These are phyloP conservation scores for Neofusicoccum laricinum DNA, from an alignment of 2,329 filamentous ascomycete genomes.

Conservation along the genomic window DNA sequence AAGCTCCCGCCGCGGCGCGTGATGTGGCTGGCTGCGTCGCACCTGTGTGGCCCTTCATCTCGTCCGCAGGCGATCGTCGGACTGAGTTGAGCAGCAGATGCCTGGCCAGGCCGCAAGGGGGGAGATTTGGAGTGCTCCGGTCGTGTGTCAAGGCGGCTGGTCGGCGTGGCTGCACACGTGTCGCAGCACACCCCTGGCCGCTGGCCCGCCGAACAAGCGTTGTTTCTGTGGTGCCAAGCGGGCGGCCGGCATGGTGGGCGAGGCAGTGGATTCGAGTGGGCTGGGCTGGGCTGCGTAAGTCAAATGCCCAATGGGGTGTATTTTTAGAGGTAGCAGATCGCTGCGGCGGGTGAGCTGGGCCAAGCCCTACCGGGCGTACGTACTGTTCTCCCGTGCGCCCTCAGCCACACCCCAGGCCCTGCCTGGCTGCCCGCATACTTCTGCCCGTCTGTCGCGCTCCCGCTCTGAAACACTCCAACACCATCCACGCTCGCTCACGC, in stretches of 20 bases:
- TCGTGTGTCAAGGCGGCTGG: neutral
- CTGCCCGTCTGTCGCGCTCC: neutral
- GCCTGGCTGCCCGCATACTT: neutral
- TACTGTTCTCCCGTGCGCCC: neutral
- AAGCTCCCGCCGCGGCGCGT: neutral
- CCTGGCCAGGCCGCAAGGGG: neutral
- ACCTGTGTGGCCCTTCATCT: neutral
- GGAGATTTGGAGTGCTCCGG: neutral
- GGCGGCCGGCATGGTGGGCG: neutral
- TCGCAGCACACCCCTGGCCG: constrained; percentile 1
- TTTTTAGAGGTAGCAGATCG: neutral
- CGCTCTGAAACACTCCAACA: constrained; percentile 4
- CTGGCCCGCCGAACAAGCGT: neutral
- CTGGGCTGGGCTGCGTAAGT: constrained; percentile 9
- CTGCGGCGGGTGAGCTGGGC: neutral
- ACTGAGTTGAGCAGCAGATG: neutral
- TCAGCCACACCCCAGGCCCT: constrained; percentile 6
- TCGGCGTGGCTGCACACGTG: constrained; percentile 11
- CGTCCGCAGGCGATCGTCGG: neutral
- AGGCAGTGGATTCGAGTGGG: constrained; percentile 1
- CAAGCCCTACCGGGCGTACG: neutral
- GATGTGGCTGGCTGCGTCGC: neutral
- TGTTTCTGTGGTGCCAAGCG: neutral
- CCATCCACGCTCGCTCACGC: constrained; percentile 1
- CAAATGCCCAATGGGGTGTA: neutral